These are phyloP conservation scores for Turnera subulata DNA, from an alignment of 345 rosid genomes.

Conservation along the genomic window DNA sequence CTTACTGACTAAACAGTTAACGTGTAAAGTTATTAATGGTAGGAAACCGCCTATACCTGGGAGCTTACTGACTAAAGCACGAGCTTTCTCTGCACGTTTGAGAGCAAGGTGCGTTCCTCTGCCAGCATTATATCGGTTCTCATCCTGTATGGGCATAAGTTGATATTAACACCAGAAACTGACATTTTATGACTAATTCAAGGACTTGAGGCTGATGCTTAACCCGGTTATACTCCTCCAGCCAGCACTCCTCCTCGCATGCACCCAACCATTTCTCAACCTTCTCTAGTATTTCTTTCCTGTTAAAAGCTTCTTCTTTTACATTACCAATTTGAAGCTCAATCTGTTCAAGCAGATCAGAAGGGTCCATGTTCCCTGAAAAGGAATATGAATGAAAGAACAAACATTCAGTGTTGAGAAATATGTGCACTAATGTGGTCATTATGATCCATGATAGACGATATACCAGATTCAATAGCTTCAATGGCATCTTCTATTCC, in stretches of 20 bases:
- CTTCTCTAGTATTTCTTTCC: slow-evolving; percentile 90
- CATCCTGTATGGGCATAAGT: slow-evolving; percentile 37
- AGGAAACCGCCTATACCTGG: slow-evolving; percentile 39
- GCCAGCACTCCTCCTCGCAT: slow-evolving; percentile 98
- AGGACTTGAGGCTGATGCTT: slow-evolving; percentile 17
- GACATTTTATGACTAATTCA: neutral
- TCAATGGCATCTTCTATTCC: slow-evolving; percentile 62
- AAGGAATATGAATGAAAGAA: neutral
- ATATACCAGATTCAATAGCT: slow-evolving; percentile 78
- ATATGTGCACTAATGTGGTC: neutral
- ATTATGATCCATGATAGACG: neutral
- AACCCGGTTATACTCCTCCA: slow-evolving; percentile 96
- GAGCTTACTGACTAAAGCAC: slow-evolving; percentile 53
- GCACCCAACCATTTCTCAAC: slow-evolving; percentile 94
- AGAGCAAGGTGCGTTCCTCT: slow-evolving; percentile 65
- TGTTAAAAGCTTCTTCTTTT: slow-evolving; percentile 86
- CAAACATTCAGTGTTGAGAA: neutral
- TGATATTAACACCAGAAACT: neutral
- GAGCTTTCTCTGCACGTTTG: slow-evolving; percentile 80
- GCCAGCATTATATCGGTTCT: slow-evolving; percentile 72
- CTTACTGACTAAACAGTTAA: too few species aligned
- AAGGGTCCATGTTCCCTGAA: slow-evolving; percentile 65
- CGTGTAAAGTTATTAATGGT: too few species aligned
- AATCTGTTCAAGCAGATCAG: slow-evolving; percentile 62
- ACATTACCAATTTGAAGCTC: slow-evolving; percentile 78